Evolutionary conservation across 768 basidiomycete species (phyloP), one percentile per base, ranked within the genome.

Genomic region (Tricholoma matsutake): DNA sequence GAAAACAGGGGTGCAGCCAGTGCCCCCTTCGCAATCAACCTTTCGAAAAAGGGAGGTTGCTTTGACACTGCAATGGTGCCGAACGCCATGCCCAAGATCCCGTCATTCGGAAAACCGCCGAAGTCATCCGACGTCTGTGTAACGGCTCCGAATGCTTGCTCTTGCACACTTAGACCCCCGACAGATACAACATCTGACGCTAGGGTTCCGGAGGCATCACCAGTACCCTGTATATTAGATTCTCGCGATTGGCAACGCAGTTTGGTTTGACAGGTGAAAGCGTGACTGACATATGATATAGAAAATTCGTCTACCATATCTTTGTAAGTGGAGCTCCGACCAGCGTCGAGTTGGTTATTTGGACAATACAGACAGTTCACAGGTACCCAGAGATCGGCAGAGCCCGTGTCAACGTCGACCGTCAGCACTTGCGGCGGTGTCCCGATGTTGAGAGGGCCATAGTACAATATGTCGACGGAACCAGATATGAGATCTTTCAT

Each of bases 361-460:
- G 62, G 61, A 61, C 84, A 86, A 14, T 64, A 37, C 1, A 51
- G 13, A 65, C 84, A 85, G 47, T 67, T 56, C 13, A 72, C 69
- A 29, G 81, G 77, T 2, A 76, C 69, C 84, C 87, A 89, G n/a
- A 87, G 75, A 68, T 91, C 89, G 34, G 83, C 76, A 6, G 84
- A 86, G 54, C 88, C 86, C 2, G 88, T 89, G 70, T 91, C 89
- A 63, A 89, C 74, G 69, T 87, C 83, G 34, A 89, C 78, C 2
- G 78, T 75, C 16, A 89, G 65, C 20, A 63, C 56, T 69, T 88
- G 86, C 0, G 73, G 64, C 1, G 82, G 81, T 16, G 84, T 84
- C 9, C 89, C 89, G 56, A 90, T 76, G 5, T 63, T 35, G 52
- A 87, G 56, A 20, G 66, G 58, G 2, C 70, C 72, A 37, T 71